Conservation (phyloP, 2,329 filamentous ascomycete genomes). For the Massarina eburnea region DNA sequence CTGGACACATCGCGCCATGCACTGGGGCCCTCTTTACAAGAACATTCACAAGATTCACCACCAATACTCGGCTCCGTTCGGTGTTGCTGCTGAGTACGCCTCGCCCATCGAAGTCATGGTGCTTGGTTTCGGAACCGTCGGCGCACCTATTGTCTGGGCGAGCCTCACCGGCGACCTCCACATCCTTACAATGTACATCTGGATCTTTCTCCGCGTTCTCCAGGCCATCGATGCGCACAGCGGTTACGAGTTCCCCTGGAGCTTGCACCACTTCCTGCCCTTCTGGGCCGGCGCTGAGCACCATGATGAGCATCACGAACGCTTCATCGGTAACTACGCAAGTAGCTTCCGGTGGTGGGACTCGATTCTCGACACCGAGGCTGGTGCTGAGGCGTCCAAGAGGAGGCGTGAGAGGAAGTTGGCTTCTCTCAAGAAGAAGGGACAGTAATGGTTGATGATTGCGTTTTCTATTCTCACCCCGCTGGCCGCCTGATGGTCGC, state of each 20-base stretch:
- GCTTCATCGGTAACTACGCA: conserved; percentile 97
- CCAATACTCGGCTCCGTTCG: conserved; percentile 96
- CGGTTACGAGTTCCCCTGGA: conserved; percentile 98
- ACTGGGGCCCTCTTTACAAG: conserved; percentile 95
- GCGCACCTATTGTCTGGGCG: conserved; percentile 80
- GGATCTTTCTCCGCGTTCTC: conserved; percentile 91
- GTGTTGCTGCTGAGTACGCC: conserved; percentile 93
- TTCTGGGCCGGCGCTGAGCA: conserved; percentile 98
- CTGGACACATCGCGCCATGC: conserved; percentile 89
- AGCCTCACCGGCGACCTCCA: conserved; percentile 83
- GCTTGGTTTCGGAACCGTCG: conserved; percentile 83
- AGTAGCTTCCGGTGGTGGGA: conserved; percentile 99
- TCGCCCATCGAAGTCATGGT: conserved; percentile 97
- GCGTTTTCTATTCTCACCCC: conserved; percentile 4
- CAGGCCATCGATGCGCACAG: conserved; percentile 98
- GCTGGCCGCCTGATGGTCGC: not conserved
- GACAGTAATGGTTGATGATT: conserved; percentile 30
- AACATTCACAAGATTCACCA: conserved; percentile 98
- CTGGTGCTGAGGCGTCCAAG: conserved; percentile 83
- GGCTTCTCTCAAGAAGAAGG: conserved; percentile 71
- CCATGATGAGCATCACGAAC: conserved; percentile 96
- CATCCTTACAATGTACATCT: conserved; percentile 95
- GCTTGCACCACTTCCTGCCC: conserved; percentile 88
- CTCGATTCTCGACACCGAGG: conserved; percentile 89
- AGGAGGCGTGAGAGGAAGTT: conserved; percentile 78